Evolutionary conservation across 352 stramenopile genomes (phyloP), one percentile per base, ranked within the genome.

Genomic region (Elongisporangium prolatum): DNA sequence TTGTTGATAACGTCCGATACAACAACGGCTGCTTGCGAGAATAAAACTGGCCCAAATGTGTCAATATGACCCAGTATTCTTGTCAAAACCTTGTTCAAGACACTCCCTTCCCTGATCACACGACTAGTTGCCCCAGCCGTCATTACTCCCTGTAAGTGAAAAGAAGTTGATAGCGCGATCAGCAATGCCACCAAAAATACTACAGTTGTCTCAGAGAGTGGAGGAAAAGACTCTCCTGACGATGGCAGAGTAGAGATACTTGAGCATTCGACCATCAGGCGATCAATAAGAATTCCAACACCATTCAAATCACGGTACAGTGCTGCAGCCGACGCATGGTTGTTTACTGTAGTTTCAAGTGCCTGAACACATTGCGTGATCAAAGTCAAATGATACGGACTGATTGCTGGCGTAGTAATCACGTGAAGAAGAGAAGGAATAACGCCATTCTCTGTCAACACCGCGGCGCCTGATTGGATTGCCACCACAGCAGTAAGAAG

Each of bases 1-100:
- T 95, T 96, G 75, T 99, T 99, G 75, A 98, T 97, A n/a, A 98
- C 81, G 75, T 99, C 96, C 10, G 88, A 91, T 28, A 99, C 76
- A 34, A 99, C 75, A 20, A 96, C 96, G 4, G 85, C 74, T 11
- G 93, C 74, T 56, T 98, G 85, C 21, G 94, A 89, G 54, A 96
- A 97, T 34, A 99, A 66, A n/a, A 95, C 80, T 3, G 95, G 89
- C 14, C 97, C 95, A 63, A 98, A 99, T 4, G 78, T 66, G 59
- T 96, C 78, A 44, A 98, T 75, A 71, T 97, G 88, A 14, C 83
- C 74, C 56, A 99, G 67, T 54, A 99, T 87, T 37, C 93, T 86
- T 28, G 92, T 72, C 21, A 99, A 55, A 10, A 96, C 82, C 58
- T 89, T 86, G 55, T 81, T 95, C 21, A 99, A 66, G 48, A 85